These are phyloP conservation scores for Podospora conica DNA, from an alignment of 495 filamentous ascomycete genomes.

Conservation along the genomic window DNA sequence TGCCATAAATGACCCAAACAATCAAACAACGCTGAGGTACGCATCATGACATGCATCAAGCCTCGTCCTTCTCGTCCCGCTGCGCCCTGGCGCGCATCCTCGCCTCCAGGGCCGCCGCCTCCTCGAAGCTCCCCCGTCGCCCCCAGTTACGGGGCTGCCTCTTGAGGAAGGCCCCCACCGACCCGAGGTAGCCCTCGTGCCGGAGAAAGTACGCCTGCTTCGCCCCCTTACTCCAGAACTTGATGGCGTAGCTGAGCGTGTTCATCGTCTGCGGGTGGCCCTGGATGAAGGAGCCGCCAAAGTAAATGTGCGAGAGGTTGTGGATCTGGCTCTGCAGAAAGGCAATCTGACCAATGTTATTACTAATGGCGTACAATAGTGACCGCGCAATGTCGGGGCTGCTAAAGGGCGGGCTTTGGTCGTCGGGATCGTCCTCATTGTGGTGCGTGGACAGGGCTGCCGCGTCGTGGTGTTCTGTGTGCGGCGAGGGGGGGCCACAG, in stretches of 20 bases:
- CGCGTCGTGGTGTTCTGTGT: constrained; percentile 1
- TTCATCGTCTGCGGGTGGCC: constrained; percentile 97
- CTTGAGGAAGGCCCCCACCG: constrained; percentile 91
- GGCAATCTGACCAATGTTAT: constrained; percentile 97
- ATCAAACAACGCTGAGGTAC: background rate
- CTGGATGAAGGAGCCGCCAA: constrained; percentile 93
- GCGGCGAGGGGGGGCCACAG: background rate
- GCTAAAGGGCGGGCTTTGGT: constrained; percentile 33
- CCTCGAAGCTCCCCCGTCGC: constrained; percentile 64
- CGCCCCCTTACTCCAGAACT: constrained; percentile 90
- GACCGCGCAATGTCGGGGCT: constrained; percentile 48
- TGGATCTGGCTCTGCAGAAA: constrained; percentile 94
- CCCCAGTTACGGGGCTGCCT: constrained; percentile 90
- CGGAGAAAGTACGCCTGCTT: constrained; percentile 95
- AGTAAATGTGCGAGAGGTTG: constrained; percentile 85
- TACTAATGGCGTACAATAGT: constrained; percentile 77
- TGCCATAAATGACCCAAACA: background rate
- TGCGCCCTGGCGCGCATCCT: background rate
- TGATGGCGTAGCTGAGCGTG: constrained; percentile 89
- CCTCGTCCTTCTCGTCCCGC: background rate
- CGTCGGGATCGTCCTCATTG: constrained; percentile 1
- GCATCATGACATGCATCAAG: background rate
- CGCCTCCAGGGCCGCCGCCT: constrained; percentile 13
- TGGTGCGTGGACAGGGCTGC: background rate
- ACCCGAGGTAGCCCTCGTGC: constrained; percentile 94